Conservation (phyloP, 1,284 basidiomycete species). For the Sanguinoderma infundibulare region DNA sequence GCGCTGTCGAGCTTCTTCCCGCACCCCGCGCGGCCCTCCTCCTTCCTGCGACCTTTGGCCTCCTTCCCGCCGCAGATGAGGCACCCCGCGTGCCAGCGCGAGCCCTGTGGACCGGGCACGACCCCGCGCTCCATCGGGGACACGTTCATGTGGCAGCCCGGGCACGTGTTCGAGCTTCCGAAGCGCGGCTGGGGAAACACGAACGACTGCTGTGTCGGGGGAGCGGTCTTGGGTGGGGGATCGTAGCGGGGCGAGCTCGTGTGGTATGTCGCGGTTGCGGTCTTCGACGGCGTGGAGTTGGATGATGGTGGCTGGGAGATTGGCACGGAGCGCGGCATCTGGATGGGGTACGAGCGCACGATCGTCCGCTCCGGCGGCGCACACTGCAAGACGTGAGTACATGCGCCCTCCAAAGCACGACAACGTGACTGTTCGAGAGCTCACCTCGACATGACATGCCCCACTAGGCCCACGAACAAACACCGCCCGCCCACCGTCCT, state of each 20-base stretch:
- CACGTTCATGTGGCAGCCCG: slow-evolving; percentile 72
- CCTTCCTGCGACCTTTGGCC: slow-evolving; percentile 45
- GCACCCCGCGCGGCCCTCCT: slow-evolving; percentile 70
- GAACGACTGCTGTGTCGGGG: slow-evolving; percentile 44
- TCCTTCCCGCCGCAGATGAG: slow-evolving; percentile 78
- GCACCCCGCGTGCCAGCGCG: slow-evolving; percentile 77
- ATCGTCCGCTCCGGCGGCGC: slow-evolving; percentile 57
- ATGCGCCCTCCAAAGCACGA: slow-evolving; percentile 4
- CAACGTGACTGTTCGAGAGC: too few species aligned
- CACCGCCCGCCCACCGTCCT: slow-evolving; percentile 59
- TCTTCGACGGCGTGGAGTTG: slow-evolving; percentile 27
- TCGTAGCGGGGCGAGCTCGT: slow-evolving; percentile 51
- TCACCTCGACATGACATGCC: slow-evolving; percentile 74
- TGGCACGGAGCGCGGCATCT: slow-evolving; percentile 31
- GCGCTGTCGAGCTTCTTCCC: slow-evolving; percentile 82
- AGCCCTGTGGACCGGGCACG: slow-evolving; percentile 79
- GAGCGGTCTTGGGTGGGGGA: slow-evolving; percentile 45
- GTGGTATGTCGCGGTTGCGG: slow-evolving; percentile 29
- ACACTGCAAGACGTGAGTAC: slow-evolving; percentile 49
- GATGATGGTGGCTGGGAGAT: slow-evolving; percentile 7
- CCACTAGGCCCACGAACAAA: slow-evolving; percentile 69
- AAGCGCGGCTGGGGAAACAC: slow-evolving; percentile 53
- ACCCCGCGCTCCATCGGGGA: slow-evolving; percentile 84
- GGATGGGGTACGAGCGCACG: slow-evolving; percentile 37
- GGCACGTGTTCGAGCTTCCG: slow-evolving; percentile 66